phyloP scores from a whole-genome alignment of 768 basidiomycete species.

The Kwoniella sp. region DNA sequence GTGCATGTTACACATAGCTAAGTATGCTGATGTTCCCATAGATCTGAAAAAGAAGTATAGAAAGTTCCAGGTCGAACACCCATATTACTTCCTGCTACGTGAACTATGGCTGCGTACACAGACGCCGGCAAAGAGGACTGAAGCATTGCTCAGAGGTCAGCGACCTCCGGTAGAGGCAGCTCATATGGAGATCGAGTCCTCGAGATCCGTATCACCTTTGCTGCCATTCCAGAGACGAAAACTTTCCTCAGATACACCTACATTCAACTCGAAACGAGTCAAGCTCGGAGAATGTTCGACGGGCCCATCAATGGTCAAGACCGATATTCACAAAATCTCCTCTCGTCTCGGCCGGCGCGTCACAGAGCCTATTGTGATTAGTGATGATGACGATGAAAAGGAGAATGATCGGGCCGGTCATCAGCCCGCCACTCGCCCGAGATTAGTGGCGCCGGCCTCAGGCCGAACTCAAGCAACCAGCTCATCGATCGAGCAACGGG shows the following conservation, averaged over 20 bases:
- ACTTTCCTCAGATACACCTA: neutral
- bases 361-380: neutral
- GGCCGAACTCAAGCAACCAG: neutral
- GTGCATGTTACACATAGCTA: too few species aligned
- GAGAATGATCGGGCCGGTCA: neutral
- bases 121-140: neutral
- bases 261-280: neutral
- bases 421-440: too few species aligned
- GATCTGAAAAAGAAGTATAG: neutral
- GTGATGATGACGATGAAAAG: neutral
- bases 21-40: neutral
- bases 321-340: neutral
- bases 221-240: neutral
- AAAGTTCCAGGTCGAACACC: slow-evolving; percentile 1
- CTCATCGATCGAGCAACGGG: neutral
- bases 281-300: neutral
- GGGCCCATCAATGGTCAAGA: neutral
- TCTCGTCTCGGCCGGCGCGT: neutral
- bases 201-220: neutral
- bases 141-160: neutral
- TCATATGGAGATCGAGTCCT: too few species aligned
- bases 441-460: neutral
- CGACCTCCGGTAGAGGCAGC: neutral
- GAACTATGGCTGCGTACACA: neutral
- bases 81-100: neutral